Evolutionary conservation across 257 asterid species (phyloP).

Genomic region (Lavandula angustifolia): DNA sequence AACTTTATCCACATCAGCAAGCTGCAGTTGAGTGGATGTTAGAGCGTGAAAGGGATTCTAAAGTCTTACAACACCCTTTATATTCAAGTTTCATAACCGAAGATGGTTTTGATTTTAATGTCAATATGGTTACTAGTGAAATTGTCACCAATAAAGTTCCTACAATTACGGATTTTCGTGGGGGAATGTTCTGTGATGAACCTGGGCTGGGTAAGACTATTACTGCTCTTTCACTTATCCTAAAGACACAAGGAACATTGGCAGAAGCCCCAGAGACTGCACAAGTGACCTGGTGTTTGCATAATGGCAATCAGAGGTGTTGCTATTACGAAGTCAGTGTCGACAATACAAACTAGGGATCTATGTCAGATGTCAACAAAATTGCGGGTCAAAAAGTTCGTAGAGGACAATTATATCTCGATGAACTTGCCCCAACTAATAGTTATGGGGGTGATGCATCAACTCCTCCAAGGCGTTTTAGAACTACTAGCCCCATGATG

Average conservation of each 20-base stretch:
- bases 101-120: constrained; percentile 68
- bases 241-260: constrained; percentile 82
- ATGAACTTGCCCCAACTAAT: constrained; percentile 55
- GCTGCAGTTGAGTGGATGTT: constrained; percentile 99
- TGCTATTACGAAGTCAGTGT: constrained; percentile 76
- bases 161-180: constrained; percentile 67
- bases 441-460: constrained; percentile 37
- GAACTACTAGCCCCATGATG: constrained; percentile 39
- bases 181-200: constrained; percentile 99
- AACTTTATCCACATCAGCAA: constrained; percentile 92
- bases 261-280: constrained; percentile 74
- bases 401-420: constrained; percentile 64
- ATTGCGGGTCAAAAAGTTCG: constrained; percentile 53
- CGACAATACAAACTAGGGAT: constrained; percentile 42
- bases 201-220: constrained; percentile 99
- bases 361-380: constrained; percentile 37
- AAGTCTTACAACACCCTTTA: constrained; percentile 69
- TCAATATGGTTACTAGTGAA: constrained; percentile 80
- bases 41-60: constrained; percentile 68
- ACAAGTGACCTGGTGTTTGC: constrained; percentile 73
- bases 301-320: constrained; percentile 68
- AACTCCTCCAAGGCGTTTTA: constrained; percentile 30
- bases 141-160: constrained; percentile 58
- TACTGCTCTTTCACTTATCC: constrained; percentile 82
- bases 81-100: constrained; percentile 60